These are phyloP conservation scores for Pythium guiyangense DNA, from an alignment of 352 stramenopile genomes.

Conservation along the genomic window DNA sequence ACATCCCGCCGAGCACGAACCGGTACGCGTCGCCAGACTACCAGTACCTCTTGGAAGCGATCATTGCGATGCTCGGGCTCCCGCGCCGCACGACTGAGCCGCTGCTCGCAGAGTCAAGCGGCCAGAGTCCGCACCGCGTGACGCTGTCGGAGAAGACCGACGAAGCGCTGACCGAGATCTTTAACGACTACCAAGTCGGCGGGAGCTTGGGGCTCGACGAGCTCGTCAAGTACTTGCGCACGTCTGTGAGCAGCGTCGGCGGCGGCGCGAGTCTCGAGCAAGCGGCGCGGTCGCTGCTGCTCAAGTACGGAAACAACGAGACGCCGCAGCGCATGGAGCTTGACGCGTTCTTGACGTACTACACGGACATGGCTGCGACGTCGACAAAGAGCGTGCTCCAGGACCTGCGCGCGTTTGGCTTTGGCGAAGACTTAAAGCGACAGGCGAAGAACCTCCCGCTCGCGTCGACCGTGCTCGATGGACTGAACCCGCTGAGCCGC, in stretches of 20 bases:
- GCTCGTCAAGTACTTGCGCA: constrained; percentile 62
- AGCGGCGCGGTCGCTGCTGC: constrained; percentile 57
- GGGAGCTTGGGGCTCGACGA: constrained; percentile 49
- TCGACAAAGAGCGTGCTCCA: constrained; percentile 78
- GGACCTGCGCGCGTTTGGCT: constrained; percentile 76
- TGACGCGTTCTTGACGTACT: constrained; percentile 78
- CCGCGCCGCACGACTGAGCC: constrained; percentile 57
- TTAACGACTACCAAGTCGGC: constrained; percentile 55
- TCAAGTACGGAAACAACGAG: constrained; percentile 64
- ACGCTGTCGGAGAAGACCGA: constrained; percentile 71
- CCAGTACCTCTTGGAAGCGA: constrained; percentile 85
- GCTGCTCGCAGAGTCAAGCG: constrained; percentile 57
- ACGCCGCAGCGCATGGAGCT: constrained; percentile 45
- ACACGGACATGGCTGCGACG: constrained; percentile 69
- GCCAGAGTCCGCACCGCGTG: constrained; percentile 66
- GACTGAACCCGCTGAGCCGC: constrained; percentile 54
- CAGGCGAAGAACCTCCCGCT: constrained; percentile 27
- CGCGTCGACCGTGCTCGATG: constrained; percentile 36
- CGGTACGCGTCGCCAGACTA: constrained; percentile 81
- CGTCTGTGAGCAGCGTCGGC: constrained; percentile 55
- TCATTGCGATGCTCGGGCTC: constrained; percentile 81
- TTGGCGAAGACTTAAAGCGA: constrained; percentile 75
- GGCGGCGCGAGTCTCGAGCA: constrained; percentile 49
- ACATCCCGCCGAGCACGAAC: constrained; percentile 28
- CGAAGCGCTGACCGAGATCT: constrained; percentile 67